A percentile compares a stretch with the other conserved stretches of the same genome.
phyloP scores from a whole-genome alignment of 352 stramenopile species.

The Phytopythium litorale region DNA sequence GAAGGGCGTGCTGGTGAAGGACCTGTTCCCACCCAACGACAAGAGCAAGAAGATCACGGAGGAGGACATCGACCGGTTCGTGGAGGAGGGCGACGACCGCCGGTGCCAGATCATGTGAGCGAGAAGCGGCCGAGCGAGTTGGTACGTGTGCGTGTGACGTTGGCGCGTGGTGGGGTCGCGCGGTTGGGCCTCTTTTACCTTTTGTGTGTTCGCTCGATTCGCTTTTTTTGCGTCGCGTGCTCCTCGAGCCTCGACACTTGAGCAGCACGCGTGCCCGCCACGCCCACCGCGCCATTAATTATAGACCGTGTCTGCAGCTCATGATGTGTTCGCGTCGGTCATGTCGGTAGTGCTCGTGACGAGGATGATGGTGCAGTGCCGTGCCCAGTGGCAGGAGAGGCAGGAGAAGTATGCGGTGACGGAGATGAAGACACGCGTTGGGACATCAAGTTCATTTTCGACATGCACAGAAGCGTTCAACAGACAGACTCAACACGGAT shows the following conservation, averaged over 20 bases:
- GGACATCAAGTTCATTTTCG: too few species aligned
- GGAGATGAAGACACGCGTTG: too few species aligned
- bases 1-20: slow-evolving; percentile 72
- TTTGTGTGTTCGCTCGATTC: background rate
- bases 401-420: too few species aligned
- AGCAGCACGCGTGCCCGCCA: too few species aligned
- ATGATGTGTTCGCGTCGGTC: too few species aligned
- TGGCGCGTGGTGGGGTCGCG: background rate
- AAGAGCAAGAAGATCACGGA: slow-evolving; percentile 84
- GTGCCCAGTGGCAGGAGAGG: too few species aligned
- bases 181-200: background rate
- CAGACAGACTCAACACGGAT: too few species aligned
- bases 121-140: background rate
- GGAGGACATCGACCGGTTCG: slow-evolving; percentile 87
- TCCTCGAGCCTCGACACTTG: background rate
- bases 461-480: too few species aligned
- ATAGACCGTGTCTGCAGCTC: background rate
- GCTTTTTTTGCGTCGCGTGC: background rate
- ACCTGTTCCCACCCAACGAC: slow-evolving; percentile 85
- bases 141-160: background rate
- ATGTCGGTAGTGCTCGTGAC: too few species aligned
- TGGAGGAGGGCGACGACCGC: slow-evolving; percentile 78
- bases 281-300: background rate
- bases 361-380: too few species aligned
- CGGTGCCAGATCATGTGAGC: slow-evolving; percentile 83